phyloP scores from a whole-genome alignment of 2,329 filamentous ascomycete genomes.

The Venturia effusa region DNA sequence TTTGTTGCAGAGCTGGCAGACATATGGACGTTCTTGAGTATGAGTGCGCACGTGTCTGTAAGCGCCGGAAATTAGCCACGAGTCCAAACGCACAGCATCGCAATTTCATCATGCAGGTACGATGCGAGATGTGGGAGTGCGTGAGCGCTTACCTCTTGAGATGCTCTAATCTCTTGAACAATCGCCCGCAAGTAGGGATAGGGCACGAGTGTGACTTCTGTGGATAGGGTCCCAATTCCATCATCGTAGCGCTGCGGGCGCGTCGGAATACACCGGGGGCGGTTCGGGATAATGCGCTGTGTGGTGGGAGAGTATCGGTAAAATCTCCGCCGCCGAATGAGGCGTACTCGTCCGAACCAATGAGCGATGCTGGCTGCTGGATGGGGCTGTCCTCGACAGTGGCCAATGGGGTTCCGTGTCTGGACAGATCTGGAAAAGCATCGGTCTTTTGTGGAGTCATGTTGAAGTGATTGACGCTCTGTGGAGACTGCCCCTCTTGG shows the following conservation, averaged over 20 bases:
- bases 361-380: conserved; percentile 54
- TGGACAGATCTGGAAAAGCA: conserved; percentile 63
- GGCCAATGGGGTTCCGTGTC: conserved; percentile 82
- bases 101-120: conserved; percentile 19
- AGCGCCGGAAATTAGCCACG: conserved; percentile 37
- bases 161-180: conserved; percentile 98
- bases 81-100: conserved; percentile 16
- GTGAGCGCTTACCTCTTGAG: conserved; percentile 77
- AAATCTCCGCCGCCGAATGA: conserved; percentile 54
- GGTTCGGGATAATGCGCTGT: conserved; percentile 48
- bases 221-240: conserved; percentile 92
- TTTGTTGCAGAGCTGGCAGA: conserved; percentile 96
- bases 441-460: conserved; percentile 69
- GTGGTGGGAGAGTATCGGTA: conserved; percentile 35
- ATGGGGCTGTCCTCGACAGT: conserved; percentile 73
- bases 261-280: conserved; percentile 70
- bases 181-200: conserved; percentile 92
- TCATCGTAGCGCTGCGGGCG: conserved; percentile 87
- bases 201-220: conserved; percentile 98
- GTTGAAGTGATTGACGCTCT: conserved; percentile 34
- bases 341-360: conserved; percentile 60
- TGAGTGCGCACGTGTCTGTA: conserved; percentile 94
- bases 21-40: conserved; percentile 97
- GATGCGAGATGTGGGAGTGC: conserved; percentile 6
- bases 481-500: conserved; percentile 47